Conservation (phyloP, 2,329 filamentous ascomycete species). For the Trichophyton verrucosum region DNA sequence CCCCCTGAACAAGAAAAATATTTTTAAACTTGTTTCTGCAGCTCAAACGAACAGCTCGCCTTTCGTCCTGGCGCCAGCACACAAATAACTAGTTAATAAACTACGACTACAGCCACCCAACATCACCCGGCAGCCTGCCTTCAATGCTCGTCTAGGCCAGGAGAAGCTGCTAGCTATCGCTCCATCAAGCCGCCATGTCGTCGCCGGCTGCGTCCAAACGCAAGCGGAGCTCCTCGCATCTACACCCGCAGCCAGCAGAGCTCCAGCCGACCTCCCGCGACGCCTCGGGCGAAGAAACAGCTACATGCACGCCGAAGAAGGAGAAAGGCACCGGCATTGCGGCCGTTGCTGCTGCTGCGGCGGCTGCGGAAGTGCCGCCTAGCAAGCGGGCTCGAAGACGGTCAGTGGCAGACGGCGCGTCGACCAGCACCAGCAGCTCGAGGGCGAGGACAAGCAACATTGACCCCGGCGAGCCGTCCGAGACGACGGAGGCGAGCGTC, state of each 20-base stretch:
- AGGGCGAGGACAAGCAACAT: slow-evolving; percentile 30
- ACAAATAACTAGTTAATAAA: no score
- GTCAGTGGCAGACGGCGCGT: slow-evolving; percentile 19
- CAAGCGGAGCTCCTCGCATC: slow-evolving; percentile 50
- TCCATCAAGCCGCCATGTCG: slow-evolving; percentile 25
- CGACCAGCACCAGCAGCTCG: neutral
- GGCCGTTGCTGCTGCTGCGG: slow-evolving; percentile 33
- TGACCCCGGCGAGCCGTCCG: slow-evolving; percentile 57
- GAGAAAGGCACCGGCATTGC: slow-evolving; percentile 46
- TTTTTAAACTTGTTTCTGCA: neutral
- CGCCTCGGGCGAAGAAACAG: slow-evolving; percentile 69
- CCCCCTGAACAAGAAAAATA: slow-evolving; percentile 1
- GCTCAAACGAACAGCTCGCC: neutral
- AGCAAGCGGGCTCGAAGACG: slow-evolving; percentile 62
- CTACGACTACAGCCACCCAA: no score
- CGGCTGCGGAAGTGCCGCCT: slow-evolving; percentile 43
- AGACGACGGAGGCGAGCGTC: slow-evolving; percentile 54
- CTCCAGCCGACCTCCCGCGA: slow-evolving; percentile 66
- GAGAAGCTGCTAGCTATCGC: neutral
- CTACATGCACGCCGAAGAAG: no score
- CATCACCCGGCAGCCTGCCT: neutral
- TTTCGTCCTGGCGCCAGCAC: neutral
- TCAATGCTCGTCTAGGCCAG: neutral
- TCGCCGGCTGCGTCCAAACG: slow-evolving; percentile 55
- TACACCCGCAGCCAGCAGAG: slow-evolving; percentile 38